Base-by-base conservation (phyloP, 495 filamentous ascomycete genomes). In the Chaetomium cochliodes region DNA sequence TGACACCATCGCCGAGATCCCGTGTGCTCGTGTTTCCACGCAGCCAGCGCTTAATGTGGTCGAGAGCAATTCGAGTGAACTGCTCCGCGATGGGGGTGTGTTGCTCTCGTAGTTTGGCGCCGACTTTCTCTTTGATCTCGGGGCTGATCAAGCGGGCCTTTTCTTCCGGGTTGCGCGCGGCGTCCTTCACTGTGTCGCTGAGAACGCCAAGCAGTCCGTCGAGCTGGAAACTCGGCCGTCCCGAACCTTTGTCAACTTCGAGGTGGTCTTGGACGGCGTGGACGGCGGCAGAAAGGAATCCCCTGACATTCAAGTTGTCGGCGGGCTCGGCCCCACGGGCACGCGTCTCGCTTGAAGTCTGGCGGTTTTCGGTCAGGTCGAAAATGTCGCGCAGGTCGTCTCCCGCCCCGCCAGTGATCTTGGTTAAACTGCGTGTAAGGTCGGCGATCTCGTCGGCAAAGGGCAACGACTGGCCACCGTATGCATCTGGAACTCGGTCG, bases 321-420 rank as follows among this genome's bases (percentile, higher is more conserved):
- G 30, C 41, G 44, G 26, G 33, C n/a, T 56, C 61, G 28, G 25
- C 41, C 9, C 69, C 69, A 16, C 66, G 61, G 12, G 67, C 66
- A 2, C 60, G 65, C 5, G 65, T 56, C 5, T 59, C 62, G 30
- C 11, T 50, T 8, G 30, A n/a, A 15, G 37, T 18, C 33, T 28
- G 61, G 18, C 57, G 28, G 49, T 54, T 64, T n/a, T 70, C 72
- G 37, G 72, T 74, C n/a, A 76, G 51, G 20, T 67, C 55, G 58
- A 76, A 74, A 37, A 76, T 76, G 57, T 74, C 72, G 49, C 69
- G 69, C 64, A 76, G 25, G 60, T 76, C 74, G 52, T 73, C 69
- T 41, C 72, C 60, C 5, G 72, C 69, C 22, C 66, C 74, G 22
- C 62, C 70, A 30, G 67, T 58, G 39, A 76, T 51, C 57, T 60